Conservation (phyloP, 768 basidiomycete species). For the Tulasnella sp. region DNA sequence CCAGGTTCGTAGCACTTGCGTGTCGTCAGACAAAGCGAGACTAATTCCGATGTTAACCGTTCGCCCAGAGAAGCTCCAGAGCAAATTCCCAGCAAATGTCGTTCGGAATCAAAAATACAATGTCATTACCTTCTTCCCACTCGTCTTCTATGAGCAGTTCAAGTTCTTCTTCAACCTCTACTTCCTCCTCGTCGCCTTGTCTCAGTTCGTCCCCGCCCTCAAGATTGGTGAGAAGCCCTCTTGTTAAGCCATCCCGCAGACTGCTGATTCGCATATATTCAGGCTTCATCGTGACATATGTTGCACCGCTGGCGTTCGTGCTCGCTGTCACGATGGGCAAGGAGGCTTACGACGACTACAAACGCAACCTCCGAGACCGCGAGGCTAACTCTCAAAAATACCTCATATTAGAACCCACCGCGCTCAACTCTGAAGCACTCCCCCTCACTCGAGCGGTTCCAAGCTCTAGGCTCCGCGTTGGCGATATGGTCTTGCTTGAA, state of each 20-base stretch:
- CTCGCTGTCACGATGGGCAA: constrained; percentile 95
- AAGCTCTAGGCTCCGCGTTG: constrained; percentile 82
- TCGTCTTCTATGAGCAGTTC: constrained; percentile 98
- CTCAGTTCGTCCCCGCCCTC: constrained; percentile 91
- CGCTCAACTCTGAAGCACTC: constrained; percentile 21
- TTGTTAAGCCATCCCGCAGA: neutral
- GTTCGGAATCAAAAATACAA: constrained; percentile 99
- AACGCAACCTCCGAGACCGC: constrained; percentile 82
- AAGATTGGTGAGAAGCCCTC: constrained; percentile 68
- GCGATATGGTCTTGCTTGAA: constrained; percentile 85
- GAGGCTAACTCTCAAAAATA: constrained; percentile 96
- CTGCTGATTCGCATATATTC: constrained; percentile 24
- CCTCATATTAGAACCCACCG: constrained; percentile 63
- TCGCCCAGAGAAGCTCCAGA: constrained; percentile 62
- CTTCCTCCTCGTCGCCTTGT: constrained; percentile 93
- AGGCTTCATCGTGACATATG: constrained; percentile 95
- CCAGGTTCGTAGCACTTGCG: constrained; percentile 46
- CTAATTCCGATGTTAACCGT: constrained; percentile 23
- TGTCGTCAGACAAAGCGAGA: neutral
- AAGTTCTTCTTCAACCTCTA: constrained; percentile 99
- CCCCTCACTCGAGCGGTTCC: constrained; percentile 66
- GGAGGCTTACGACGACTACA: constrained; percentile 98
- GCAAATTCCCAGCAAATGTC: constrained; percentile 76
- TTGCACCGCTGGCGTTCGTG: constrained; percentile 95
- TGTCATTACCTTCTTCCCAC: constrained; percentile 90